Evolutionary conservation across 768 basidiomycete species (phyloP).

Genomic region (Pleurotus ostreatus): DNA sequence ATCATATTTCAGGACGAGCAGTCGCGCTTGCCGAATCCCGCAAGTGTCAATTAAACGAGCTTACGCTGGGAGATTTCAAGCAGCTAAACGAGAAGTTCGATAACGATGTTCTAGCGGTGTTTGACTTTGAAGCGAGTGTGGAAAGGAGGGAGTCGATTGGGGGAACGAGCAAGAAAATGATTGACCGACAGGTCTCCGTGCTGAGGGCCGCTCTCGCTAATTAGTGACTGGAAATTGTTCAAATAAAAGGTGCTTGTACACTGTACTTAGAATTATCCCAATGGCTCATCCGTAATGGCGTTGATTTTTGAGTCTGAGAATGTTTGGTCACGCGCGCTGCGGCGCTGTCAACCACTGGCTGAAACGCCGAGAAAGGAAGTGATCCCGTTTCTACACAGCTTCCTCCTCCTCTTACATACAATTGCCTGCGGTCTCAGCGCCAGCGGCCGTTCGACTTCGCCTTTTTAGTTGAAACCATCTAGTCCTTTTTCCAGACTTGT

Average conservation of each 20-base stretch:
- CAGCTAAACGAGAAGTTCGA: conserved; percentile 71
- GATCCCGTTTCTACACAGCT: conserved; percentile 3
- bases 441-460: conserved; percentile 1
- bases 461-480: conserved; percentile 4
- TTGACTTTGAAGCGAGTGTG: conserved; percentile 94
- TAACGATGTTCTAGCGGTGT: conserved; percentile 78
- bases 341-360: conserved; percentile 1
- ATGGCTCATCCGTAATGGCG: too few relatives aligned
- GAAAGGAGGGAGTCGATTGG: conserved; percentile 92
- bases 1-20: conserved; percentile 95
- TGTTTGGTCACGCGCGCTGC: conserved; percentile 6
- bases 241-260: not conserved
- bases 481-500: not conserved
- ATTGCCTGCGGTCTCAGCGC: conserved; percentile 3
- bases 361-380: conserved; percentile 7
- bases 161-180: conserved; percentile 81
- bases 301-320: too few relatives aligned
- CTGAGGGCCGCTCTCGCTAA: conserved; percentile 55
- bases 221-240: conserved; percentile 12
- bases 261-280: too few relatives aligned
- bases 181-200: conserved; percentile 80
- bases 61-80: conserved; percentile 79
- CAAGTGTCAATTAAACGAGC: conserved; percentile 74
- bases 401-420: conserved; percentile 2
- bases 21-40: conserved; percentile 90